Evolutionary conservation across 2,329 filamentous ascomycete genomes (phyloP), one percentile per base, ranked within the genome.

Genomic region (Phaeoacremonium minimum): DNA sequence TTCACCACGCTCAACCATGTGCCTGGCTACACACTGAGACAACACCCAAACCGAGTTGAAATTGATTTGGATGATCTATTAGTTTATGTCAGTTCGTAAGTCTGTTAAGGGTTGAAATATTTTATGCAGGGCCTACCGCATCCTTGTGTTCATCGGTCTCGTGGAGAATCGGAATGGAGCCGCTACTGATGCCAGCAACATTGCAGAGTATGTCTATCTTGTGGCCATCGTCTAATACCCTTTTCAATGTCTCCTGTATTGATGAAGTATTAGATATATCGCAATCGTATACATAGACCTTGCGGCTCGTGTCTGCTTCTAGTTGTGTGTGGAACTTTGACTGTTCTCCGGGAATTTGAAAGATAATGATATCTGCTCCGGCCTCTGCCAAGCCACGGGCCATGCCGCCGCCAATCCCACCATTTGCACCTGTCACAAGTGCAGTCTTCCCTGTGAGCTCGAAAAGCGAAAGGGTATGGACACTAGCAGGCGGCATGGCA

Each of bases 341-440:
- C 6, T 4, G 19, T 15, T 46, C 44, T 7, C 39, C 42, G 2
- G 44, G 44, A 28, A 46, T 37, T 22, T 38, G 22, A n/a, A 26
- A 26, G 31, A 61, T 50, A 20, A 47, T 53, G 8, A 58, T 48
- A 13, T 54, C 47, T 7, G 49, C 49, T 13, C 52, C 51, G 33
- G 50, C 49, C 32, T 57, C 53, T n/a, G 43, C 48, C 7, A 57
- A 46, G 2, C 53, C 51, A 22, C 52, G 48, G 18, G 52, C 54
- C 12, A 55, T 48, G 29, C 55, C 52, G n/a, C 57, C 45, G 11
- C 55, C 56, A 31, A 58, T 55, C 6, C 53, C 52, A 19, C 51
- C 44, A 29, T 46, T 47, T 15, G 52, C 51, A n/a, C 53, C 52
- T 5, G 55, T 54, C 5, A 57, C 48, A 9, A 53, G 42, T 3